A percentile compares a stretch with the other conserved stretches of the same genome.
These are phyloP conservation scores for Physaria fendleri DNA, from an alignment of 345 rosid species.

Conservation along the genomic window DNA sequence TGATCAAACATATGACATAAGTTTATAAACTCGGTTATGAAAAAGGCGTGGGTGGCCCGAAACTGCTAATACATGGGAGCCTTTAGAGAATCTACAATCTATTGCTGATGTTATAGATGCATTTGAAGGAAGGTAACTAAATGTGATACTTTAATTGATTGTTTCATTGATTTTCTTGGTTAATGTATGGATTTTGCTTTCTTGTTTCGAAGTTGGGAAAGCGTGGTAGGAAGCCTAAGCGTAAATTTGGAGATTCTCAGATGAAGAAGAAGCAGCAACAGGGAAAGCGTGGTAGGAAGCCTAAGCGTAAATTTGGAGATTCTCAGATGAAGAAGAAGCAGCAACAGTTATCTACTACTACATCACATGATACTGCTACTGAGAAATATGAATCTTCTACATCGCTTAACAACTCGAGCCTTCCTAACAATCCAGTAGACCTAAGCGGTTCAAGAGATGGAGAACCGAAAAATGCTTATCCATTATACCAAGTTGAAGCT, in stretches of 20 bases:
- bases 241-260: constrained; percentile 55
- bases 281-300: constrained; percentile 73
- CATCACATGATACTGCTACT: constrained; percentile 28
- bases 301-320: constrained; percentile 65
- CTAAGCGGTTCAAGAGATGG: constrained; percentile 31
- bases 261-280: constrained; percentile 71
- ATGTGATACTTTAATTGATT: neutral
- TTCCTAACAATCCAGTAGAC: constrained; percentile 28
- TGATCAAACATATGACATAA: constrained; percentile 14
- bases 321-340: constrained; percentile 74
- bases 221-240: constrained; percentile 75
- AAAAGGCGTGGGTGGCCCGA: constrained; percentile 99
- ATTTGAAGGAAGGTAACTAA: constrained; percentile 86
- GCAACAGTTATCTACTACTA: too few species aligned
- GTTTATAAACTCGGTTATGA: constrained; percentile 19
- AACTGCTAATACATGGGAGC: constrained; percentile 97
- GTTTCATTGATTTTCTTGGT: neutral
- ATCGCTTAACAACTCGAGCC: constrained; percentile 34
- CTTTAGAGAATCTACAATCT: constrained; percentile 83
- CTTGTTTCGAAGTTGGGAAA: constrained; percentile 56
- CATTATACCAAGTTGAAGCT: constrained; percentile 34
- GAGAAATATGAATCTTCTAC: constrained; percentile 39
- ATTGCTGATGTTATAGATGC: constrained; percentile 91
- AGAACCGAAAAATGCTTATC: constrained; percentile 26
- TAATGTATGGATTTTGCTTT: constrained; percentile 2